A percentile compares a stretch with the other conserved stretches of the same genome.
phyloP scores from a whole-genome alignment of 164 flowering plant genomes.

The Saururus chinensis region DNA sequence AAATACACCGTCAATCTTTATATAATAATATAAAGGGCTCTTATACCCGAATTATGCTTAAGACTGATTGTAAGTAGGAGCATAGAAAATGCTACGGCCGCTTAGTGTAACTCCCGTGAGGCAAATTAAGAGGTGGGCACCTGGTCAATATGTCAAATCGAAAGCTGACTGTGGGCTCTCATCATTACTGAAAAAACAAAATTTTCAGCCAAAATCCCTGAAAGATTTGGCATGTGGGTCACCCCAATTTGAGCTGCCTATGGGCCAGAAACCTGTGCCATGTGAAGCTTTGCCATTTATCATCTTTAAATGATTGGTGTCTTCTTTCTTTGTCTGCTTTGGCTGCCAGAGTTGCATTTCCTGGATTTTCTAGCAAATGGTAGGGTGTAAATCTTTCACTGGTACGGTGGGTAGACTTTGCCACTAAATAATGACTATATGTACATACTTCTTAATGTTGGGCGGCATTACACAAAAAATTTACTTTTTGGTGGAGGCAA shows the following conservation, averaged over 20 bases:
- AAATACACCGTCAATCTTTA: too few relatives aligned
- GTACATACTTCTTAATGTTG: too few relatives aligned
- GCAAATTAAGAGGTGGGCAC: neutral
- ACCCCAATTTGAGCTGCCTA: neutral
- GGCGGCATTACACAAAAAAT: too few relatives aligned
- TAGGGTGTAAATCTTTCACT: neutral
- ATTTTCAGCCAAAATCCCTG: neutral
- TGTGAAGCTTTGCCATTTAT: neutral
- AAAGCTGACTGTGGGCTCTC: neutral
- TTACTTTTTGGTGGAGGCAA: too few relatives aligned
- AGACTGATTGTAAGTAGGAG: too few relatives aligned
- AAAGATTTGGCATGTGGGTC: constrained; percentile 3
- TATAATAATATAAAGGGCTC: too few relatives aligned
- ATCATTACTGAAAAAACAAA: neutral
- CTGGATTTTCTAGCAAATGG: neutral
- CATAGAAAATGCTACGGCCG: too few relatives aligned
- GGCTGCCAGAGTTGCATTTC: neutral
- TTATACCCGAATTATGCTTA: too few relatives aligned
- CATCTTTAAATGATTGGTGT: constrained; percentile 1
- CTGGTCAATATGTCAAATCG: neutral
- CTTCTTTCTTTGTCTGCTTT: neutral
- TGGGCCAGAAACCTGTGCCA: neutral
- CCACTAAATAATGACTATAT: too few relatives aligned
- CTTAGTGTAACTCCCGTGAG: neutral
- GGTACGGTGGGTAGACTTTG: too few relatives aligned